These are phyloP conservation scores for Calvatia gigantea DNA, from an alignment of 768 basidiomycete species.

Conservation along the genomic window DNA sequence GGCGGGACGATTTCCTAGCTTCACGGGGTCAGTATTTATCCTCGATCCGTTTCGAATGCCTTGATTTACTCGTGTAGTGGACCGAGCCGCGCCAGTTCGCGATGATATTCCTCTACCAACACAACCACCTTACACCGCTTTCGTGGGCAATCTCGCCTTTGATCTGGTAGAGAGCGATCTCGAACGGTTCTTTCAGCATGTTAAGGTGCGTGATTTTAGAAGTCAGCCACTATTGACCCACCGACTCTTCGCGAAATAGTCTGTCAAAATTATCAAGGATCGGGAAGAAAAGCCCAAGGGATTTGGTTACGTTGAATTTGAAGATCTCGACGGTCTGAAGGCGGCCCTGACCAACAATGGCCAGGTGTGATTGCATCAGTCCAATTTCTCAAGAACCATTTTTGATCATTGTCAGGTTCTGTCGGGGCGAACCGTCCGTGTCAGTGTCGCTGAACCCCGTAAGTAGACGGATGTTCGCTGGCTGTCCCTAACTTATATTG, in stretches of 20 bases:
- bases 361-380: constrained; percentile 42
- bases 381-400: background rate
- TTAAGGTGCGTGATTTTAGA: constrained; percentile 42
- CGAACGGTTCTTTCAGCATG: constrained; percentile 70
- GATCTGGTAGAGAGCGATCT: constrained; percentile 86
- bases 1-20: constrained; percentile 62
- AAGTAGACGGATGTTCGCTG: constrained; percentile 32
- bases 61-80: constrained; percentile 42
- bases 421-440: constrained; percentile 76
- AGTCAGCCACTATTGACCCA: background rate
- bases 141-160: constrained; percentile 92
- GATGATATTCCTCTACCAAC: constrained; percentile 97
- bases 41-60: constrained; percentile 8
- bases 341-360: constrained; percentile 74
- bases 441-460: constrained; percentile 97
- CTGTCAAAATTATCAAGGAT: constrained; percentile 90
- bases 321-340: constrained; percentile 81
- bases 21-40: constrained; percentile 49
- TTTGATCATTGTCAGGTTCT: constrained; percentile 43
- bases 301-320: constrained; percentile 96
- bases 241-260: constrained; percentile 53
- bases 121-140: constrained; percentile 93
- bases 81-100: constrained; percentile 50
- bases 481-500: constrained; percentile 8
- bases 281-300: constrained; percentile 95